Conservation (phyloP, 2,329 filamentous ascomycete species). For the Fusarium beomiforme region DNA sequence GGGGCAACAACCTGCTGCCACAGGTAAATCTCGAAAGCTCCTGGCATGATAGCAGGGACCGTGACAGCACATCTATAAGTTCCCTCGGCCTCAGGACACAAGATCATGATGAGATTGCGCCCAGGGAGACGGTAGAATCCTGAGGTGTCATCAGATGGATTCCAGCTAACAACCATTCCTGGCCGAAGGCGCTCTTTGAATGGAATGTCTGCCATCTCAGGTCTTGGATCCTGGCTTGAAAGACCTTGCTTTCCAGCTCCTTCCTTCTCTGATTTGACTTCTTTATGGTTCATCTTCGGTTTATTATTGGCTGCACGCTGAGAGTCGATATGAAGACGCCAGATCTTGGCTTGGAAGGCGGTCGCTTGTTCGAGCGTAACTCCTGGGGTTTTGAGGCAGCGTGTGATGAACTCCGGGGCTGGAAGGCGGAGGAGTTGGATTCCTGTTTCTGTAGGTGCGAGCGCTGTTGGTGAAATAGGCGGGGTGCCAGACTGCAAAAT, state of each 20-base stretch:
- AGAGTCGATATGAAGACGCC: constrained; percentile 55
- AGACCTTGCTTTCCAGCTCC: constrained; percentile 1
- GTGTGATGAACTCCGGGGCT: constrained; percentile 51
- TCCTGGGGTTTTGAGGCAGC: constrained; percentile 51
- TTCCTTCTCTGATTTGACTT: neutral
- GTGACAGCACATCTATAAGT: constrained; percentile 52
- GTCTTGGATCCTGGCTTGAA: constrained; percentile 46
- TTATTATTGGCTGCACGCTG: constrained; percentile 28
- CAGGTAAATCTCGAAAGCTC: constrained; percentile 52
- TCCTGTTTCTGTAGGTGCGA: constrained; percentile 55
- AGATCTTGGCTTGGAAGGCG: constrained; percentile 55
- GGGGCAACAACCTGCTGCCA: constrained; percentile 51
- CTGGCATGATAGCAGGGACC: constrained; percentile 46
- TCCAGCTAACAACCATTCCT: constrained; percentile 54
- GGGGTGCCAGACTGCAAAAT: constrained; percentile 52
- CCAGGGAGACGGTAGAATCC: constrained; percentile 25
- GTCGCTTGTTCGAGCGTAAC: constrained; percentile 52
- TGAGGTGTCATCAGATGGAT: constrained; percentile 20
- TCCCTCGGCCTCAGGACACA: constrained; percentile 42
- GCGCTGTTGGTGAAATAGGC: constrained; percentile 44
- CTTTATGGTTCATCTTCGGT: neutral
- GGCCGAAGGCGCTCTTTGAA: constrained; percentile 55
- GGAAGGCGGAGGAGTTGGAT: constrained; percentile 54
- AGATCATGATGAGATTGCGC: constrained; percentile 47
- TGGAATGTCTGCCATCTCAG: constrained; percentile 35